These are phyloP conservation scores for Scalesia atractyloides DNA, from an alignment of 129 eudicot species.

Conservation along the genomic window DNA sequence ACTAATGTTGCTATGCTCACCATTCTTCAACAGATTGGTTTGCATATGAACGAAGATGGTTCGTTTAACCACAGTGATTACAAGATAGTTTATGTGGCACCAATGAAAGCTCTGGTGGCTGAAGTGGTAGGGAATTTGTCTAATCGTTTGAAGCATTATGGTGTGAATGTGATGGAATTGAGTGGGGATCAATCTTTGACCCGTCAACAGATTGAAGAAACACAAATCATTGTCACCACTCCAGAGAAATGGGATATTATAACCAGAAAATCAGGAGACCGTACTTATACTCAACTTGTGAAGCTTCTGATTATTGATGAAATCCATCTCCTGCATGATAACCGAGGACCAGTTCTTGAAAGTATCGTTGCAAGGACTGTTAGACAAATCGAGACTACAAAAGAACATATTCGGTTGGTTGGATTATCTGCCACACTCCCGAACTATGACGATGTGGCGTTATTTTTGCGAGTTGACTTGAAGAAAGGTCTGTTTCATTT, in stretches of 20 bases:
- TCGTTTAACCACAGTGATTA: conserved; percentile 69
- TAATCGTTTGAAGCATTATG: conserved; percentile 73
- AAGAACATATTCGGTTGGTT: conserved; percentile 92
- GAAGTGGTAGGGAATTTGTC: conserved; percentile 93
- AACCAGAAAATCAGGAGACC: conserved; percentile 93
- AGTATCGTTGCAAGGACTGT: conserved; percentile 94
- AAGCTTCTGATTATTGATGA: conserved; percentile 90
- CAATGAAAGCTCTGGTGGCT: conserved; percentile 96
- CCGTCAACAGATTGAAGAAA: conserved; percentile 88
- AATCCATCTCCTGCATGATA: conserved; percentile 93
- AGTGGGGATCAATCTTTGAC: conserved; percentile 96
- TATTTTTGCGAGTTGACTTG: conserved; percentile 67
- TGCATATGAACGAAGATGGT: conserved; percentile 75
- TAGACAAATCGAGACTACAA: conserved; percentile 87
- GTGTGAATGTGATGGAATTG: conserved; percentile 77
- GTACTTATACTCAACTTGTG: conserved; percentile 88
- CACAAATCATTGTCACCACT: conserved; percentile 92
- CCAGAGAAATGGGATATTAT: conserved; percentile 99
- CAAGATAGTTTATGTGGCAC: conserved; percentile 96
- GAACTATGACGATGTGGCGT: conserved; percentile 81
- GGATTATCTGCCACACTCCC: conserved; percentile 96
- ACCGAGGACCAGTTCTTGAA: conserved; percentile 94
- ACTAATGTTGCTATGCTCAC: conserved; percentile 97
- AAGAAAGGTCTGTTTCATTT: conserved; percentile 81
- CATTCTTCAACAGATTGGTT: conserved; percentile 83